Evolutionary conservation across 2,329 filamentous ascomycete genomes (phyloP), one percentile per base, ranked within the genome.

Genomic region (Neonectria neomacrospora): DNA sequence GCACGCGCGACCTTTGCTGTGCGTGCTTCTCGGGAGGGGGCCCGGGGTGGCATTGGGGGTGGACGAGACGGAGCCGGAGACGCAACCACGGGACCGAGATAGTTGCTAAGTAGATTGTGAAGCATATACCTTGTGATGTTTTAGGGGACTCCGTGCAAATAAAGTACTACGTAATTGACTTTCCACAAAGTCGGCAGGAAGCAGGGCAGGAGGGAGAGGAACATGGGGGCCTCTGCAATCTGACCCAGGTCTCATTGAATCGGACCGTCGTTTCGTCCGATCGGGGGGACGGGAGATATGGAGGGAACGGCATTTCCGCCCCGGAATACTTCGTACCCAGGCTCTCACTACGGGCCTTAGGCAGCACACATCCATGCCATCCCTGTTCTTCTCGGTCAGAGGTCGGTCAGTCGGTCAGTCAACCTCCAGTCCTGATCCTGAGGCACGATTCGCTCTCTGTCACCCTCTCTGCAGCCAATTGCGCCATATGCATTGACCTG

Each of bases 231-330:
- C 50, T 14, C 28, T 30, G 28, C 6, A 22, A 16, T 26, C 48
- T 41, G 54, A 45, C 41, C 54, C 50, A 32, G 26, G 23, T 23
- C 32, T n/a, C n/a, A 34, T 47, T 20, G 54, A 62, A 62, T 58
- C 48, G 42, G 54, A 58, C 54, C 54, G 59, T 62, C 37, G 45
- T 32, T 53, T 53, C 34, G 45, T 53, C 47, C 42, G 45, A 55
- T 54, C 47, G 37, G 48, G 18, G 18, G 32, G 32, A 41, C 54
- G 28, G 34, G 30, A 45, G 20, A 39, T 34, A 50, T 50, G 47
- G 47, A 52, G 41, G 34, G 48, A 45, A 62, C 59, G 58, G 58
- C 45, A 61, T 50, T 59, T 47, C 48, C 56, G 50, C 56, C 56
- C 56, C 56, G 50, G 56, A 59, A 59, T 47, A 18, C 37, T n/a